phyloP scores from a whole-genome alignment of 495 filamentous ascomycete species.

The Daldinia caldariorum region DNA sequence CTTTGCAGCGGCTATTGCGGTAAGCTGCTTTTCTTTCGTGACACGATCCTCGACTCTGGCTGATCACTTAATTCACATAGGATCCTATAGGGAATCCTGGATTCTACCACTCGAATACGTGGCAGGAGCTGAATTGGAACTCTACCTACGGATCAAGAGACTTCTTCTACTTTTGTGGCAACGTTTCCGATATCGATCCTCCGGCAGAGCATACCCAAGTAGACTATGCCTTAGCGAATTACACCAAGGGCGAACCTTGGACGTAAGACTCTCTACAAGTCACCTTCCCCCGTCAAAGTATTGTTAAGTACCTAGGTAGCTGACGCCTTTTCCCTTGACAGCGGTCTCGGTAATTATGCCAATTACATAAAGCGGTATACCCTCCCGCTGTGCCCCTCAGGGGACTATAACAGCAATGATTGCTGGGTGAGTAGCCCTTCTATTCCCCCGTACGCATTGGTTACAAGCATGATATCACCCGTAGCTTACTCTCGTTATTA shows the following conservation, averaged over 20 bases:
- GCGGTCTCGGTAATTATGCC: slow-evolving; percentile 56
- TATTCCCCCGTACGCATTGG: neutral
- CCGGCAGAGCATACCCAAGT: slow-evolving; percentile 53
- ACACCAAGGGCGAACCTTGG: slow-evolving; percentile 60
- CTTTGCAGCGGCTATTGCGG: slow-evolving; percentile 58
- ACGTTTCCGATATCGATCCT: slow-evolving; percentile 58
- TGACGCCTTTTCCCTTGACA: slow-evolving; percentile 16
- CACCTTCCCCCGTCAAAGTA: neutral
- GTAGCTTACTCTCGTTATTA: neutral
- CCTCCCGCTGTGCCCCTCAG: slow-evolving; percentile 53
- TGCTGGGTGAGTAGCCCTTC: slow-evolving; percentile 50
- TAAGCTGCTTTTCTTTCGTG: slow-evolving; percentile 18
- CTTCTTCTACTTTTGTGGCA: slow-evolving; percentile 61
- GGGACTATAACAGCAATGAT: slow-evolving; percentile 52
- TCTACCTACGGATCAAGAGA: slow-evolving; percentile 50
- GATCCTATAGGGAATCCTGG: slow-evolving; percentile 59
- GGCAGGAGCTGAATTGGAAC: slow-evolving; percentile 62
- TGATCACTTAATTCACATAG: slow-evolving; percentile 12
- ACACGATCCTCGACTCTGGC: neutral
- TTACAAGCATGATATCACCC: neutral
- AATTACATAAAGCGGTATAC: slow-evolving; percentile 57
- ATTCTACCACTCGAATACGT: slow-evolving; percentile 58
- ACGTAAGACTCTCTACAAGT: slow-evolving; percentile 33
- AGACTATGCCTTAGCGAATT: slow-evolving; percentile 55
- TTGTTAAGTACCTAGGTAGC: neutral